Base-by-base conservation (phyloP, 2,329 filamentous ascomycete genomes). In the Pyrenochaeta sp. region DNA sequence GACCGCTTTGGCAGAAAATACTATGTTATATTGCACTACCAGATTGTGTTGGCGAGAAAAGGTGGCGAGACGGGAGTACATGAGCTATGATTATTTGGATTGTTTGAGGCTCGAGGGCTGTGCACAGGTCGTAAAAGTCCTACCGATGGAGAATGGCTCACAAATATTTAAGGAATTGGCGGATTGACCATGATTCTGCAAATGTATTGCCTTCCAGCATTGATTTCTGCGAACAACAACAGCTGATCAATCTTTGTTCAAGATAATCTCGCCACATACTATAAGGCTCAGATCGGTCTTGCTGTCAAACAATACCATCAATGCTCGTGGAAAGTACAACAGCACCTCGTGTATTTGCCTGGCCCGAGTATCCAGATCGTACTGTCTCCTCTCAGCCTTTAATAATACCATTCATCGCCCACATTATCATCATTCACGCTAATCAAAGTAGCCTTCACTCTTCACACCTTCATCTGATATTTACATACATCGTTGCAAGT, bases 21-120 rank as follows among this genome's bases (percentile, higher is more conserved):
- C 20, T 30, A 58, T 49, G 23, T 42, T 31, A 27, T 61, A 53
- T 48, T 33, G 33, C 45, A 60, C 51, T 23, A 61, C 47, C 14
- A 63, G 47, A 55, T 40, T 71, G 7, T 64, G 61, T 40, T 69
- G 66, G 67, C 50, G 67, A 10, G 61, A 44, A 2, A 54, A 32
- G 9, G 52, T 63, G 17, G 56, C 65, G 1, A 54, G 56, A 37
- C 59, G 63, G 21, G 52, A 64, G 31, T 69, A 68, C 45, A 63
- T 57, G 56, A 60, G 66, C 46, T 64, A 67, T 39, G 66, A 71
- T 54, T 42, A 49, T 29, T 43, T 63, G 49, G 49, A 67, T 29
- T 71, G 66, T 32, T 49, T 69, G 47, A 27, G 27, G 1, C 21
- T 58, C 5, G 35, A 51, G 5, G 47, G 45, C 10, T 11, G 23